These are phyloP conservation scores for Zangia roseola DNA, from an alignment of 768 basidiomycete species.

Conservation along the genomic window DNA sequence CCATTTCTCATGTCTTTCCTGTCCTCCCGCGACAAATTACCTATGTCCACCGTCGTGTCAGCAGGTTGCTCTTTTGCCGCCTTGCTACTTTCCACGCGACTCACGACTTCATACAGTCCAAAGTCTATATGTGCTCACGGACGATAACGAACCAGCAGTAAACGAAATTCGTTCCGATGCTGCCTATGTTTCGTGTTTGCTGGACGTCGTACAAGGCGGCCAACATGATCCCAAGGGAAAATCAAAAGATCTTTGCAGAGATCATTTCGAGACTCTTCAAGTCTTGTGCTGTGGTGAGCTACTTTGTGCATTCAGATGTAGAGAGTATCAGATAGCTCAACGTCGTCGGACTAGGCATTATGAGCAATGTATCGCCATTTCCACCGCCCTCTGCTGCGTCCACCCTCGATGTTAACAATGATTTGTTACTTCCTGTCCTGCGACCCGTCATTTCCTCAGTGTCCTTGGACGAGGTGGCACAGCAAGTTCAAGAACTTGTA, in stretches of 20 bases:
- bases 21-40: slow-evolving; percentile 63
- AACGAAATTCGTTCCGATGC: slow-evolving; percentile 61
- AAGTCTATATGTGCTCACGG: slow-evolving; percentile 88
- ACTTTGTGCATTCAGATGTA: not conserved
- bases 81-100: not conserved
- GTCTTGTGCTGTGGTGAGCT: slow-evolving; percentile 68
- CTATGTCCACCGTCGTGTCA: slow-evolving; percentile 69
- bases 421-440: slow-evolving; percentile 69
- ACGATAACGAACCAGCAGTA: slow-evolving; percentile 81
- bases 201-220: slow-evolving; percentile 54
- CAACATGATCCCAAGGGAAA: slow-evolving; percentile 34
- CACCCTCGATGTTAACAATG: slow-evolving; percentile 65
- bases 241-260: slow-evolving; percentile 44
- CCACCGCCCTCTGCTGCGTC: slow-evolving; percentile 65
- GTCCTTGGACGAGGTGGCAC: slow-evolving; percentile 50
- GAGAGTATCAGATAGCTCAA: not conserved
- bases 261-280: slow-evolving; percentile 50
- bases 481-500: slow-evolving; percentile 51
- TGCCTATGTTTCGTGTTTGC: slow-evolving; percentile 60
- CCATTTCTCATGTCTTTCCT: slow-evolving; percentile 94
- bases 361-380: slow-evolving; percentile 75
- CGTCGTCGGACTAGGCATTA: slow-evolving; percentile 50
- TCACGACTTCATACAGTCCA: slow-evolving; percentile 55
- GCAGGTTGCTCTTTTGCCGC: slow-evolving; percentile 54
- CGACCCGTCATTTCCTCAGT: slow-evolving; percentile 62